A percentile compares a stretch with the other conserved stretches of the same genome.
Evolutionary conservation across 352 stramenopile species (phyloP).

Genomic region (Halophytophthora polymorphica): DNA sequence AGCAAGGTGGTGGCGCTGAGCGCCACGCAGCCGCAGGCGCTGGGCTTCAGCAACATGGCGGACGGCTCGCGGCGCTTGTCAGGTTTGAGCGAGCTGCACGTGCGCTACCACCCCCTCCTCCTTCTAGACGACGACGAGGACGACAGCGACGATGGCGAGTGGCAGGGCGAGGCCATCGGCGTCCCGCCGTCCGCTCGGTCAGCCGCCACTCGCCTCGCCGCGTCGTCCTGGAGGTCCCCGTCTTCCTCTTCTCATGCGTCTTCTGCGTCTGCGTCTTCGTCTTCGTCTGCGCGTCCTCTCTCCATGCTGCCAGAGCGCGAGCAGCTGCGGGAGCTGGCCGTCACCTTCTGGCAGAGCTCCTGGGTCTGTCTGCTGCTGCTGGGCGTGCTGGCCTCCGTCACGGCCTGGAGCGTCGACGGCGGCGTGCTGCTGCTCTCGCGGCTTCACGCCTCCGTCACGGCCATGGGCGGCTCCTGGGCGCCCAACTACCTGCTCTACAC

Average conservation of each 20-base stretch:
- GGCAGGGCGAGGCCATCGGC: slow-evolving; percentile 17
- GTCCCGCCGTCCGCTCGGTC: slow-evolving; percentile 4
- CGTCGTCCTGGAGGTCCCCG: slow-evolving; percentile 1
- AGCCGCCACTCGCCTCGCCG: no score
- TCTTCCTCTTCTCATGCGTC: slow-evolving; percentile 16
- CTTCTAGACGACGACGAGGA: slow-evolving; percentile 22
- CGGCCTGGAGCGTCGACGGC: slow-evolving; percentile 64
- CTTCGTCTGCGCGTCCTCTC: slow-evolving; percentile 3
- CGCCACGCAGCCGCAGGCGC: no score
- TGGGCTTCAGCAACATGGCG: no score
- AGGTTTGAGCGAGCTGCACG: slow-evolving; percentile 1
- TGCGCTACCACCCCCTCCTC: slow-evolving; percentile 26
- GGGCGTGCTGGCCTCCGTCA: slow-evolving; percentile 46
- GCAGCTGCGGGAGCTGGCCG: slow-evolving; percentile 38
- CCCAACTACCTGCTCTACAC: slow-evolving; percentile 61
- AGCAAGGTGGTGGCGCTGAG: no score
- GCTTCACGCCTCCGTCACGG: slow-evolving; percentile 35
- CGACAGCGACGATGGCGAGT: slow-evolving; percentile 22
- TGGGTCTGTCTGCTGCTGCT: slow-evolving; percentile 75
- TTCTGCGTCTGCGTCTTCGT: slow-evolving; percentile 25
- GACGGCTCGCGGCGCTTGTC: no score
- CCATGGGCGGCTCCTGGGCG: slow-evolving; percentile 48
- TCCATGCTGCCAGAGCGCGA: slow-evolving; percentile 38
- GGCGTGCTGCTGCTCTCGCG: slow-evolving; percentile 46
- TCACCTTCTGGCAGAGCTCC: slow-evolving; percentile 63